Percentiles rank a stretch among this genome's conserved stretches.
phyloP scores from a whole-genome alignment of 2,329 filamentous ascomycete species.

The Ophiosphaerella narmari region DNA sequence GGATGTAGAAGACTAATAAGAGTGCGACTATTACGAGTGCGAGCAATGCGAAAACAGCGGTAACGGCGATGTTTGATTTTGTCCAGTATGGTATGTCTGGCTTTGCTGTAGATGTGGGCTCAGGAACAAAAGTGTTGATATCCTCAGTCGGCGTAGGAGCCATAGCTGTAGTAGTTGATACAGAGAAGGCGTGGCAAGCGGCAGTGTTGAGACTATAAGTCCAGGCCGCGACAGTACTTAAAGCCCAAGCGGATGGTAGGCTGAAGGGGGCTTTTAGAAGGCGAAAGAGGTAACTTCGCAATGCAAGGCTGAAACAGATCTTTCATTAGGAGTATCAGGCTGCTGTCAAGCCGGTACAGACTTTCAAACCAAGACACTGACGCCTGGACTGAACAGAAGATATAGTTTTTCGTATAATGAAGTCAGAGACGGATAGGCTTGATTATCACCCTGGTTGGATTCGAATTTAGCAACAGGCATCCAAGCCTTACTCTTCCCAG shows the following conservation, averaged over 20 bases:
- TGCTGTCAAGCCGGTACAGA: slow-evolving; percentile 15
- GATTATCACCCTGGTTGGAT: slow-evolving; percentile 16
- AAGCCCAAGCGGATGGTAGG: slow-evolving; percentile 6
- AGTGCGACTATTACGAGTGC: slow-evolving; percentile 22
- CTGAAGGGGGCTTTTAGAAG: slow-evolving; percentile 9
- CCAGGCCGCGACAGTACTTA: slow-evolving; percentile 5
- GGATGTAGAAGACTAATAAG: slow-evolving; percentile 26
- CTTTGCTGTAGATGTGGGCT: slow-evolving; percentile 10
- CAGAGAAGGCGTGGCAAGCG: background rate
- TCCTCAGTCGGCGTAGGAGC: slow-evolving; percentile 29
- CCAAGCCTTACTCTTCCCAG: slow-evolving; percentile 26
- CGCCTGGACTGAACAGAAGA: slow-evolving; percentile 24
- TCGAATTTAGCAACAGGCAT: slow-evolving; percentile 25
- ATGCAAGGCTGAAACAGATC: slow-evolving; percentile 21
- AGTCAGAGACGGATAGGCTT: slow-evolving; percentile 22
- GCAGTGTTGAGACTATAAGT: background rate
- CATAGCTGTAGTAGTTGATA: slow-evolving; percentile 18
- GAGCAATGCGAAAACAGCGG: slow-evolving; percentile 31
- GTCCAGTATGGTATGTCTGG: slow-evolving; percentile 25
- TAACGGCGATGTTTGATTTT: slow-evolving; percentile 32
- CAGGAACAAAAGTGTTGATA: slow-evolving; percentile 11
- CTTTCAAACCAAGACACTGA: slow-evolving; percentile 7
- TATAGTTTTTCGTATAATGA: slow-evolving; percentile 33
- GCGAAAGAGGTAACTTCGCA: slow-evolving; percentile 19
- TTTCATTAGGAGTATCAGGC: slow-evolving; percentile 3